Evolutionary conservation across 495 filamentous ascomycete species (phyloP), one percentile per base, ranked within the genome.

Genomic region (Neurospora cerealis): DNA sequence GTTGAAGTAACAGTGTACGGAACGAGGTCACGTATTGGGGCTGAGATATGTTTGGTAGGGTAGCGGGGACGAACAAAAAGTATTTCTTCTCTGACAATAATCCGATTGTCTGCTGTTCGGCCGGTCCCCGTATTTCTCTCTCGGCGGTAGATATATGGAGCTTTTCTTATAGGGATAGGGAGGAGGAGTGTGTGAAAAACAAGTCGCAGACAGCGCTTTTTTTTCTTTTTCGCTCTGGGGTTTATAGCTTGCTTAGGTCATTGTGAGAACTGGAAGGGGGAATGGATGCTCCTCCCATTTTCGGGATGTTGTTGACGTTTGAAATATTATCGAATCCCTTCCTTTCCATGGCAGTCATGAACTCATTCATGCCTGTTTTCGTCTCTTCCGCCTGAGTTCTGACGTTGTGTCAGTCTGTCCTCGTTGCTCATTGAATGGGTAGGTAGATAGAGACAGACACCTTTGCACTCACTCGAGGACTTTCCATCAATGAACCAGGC

Each of bases 151-250:
- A 60, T 60, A 60, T 28, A 15, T 46, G n/a, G 42, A 28, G 21
- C 10, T 13, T 28, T 60, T 7, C 48, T 28, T 28, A 28, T 60
- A 28, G 11, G 48, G 48, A 28, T 60, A 28, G 21, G 21, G 3
- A 46, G 41, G 41, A 42, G 3, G 8, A 21, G 10, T 60, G 11
- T 13, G 21, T 60, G 48, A 15, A 60, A 15, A 60, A 15, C 11
- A 15, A 10, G 11, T 15, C 10, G 5, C 11, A 60, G 48, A 3
- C 28, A 60, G 48, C 2, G 48, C 21, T 60, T 28, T 60, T 60
- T 60, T 66, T 75, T 71, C 78, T 81, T 74, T 69, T 75, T 70
- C 75, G 41, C 66, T 60, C 1, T 60, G 11, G 21, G 48, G 21
- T 15, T 60, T 60, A 7, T 60, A 28, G 21, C 21, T 28, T 60